Evolutionary conservation across 805 yeast genomes (phyloP), one percentile per base, ranked within the genome.

Genomic region (Candida odintsovae): DNA sequence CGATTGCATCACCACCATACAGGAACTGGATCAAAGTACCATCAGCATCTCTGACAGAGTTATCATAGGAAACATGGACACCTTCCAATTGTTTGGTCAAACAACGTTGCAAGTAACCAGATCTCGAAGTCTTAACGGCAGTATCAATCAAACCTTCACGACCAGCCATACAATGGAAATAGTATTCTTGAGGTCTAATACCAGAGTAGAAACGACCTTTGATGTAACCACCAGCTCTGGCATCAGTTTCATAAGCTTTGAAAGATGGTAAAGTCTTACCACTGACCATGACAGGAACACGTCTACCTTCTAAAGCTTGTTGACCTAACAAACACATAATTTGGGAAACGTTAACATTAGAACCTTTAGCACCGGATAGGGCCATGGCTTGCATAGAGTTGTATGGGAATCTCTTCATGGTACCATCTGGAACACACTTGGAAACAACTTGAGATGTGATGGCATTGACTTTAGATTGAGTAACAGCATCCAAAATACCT

Each of bases 131-230:
- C 71, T 94, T 94, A 54, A 94, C 99, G 43, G 99, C 99, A 50
- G 99, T 94, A 77, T 94, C 99, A 72, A 94, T 94, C 63, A 94
- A 80, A 73, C 99, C 99, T 76, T 94, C 99, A 75, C 99, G 86
- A 71, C 99, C 99, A 46, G 99, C 99, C 99, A 94, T 94, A 76
- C 98, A 94, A 72, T 94, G 99, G 94, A 95, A 94, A 66, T 90
- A 94, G 70, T 95, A 94, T 68, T 94, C 99, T 70, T 94, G 99
- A 5, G 99, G 99, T 66, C 88, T 82, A 57, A 94, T 86, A 68
- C 99, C 99, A 37, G 97, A 89, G 67, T 89, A 95, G 82, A 94
- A 94, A 58, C 99, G 86, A 51, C 95, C 92, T 66, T 92, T 87
- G 64, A 94, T 88, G 66, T 89, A 94, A 46, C 99, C 99, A 75